Base-by-base conservation (phyloP, 495 filamentous ascomycete genomes). In the Penicillium chermesinum region DNA sequence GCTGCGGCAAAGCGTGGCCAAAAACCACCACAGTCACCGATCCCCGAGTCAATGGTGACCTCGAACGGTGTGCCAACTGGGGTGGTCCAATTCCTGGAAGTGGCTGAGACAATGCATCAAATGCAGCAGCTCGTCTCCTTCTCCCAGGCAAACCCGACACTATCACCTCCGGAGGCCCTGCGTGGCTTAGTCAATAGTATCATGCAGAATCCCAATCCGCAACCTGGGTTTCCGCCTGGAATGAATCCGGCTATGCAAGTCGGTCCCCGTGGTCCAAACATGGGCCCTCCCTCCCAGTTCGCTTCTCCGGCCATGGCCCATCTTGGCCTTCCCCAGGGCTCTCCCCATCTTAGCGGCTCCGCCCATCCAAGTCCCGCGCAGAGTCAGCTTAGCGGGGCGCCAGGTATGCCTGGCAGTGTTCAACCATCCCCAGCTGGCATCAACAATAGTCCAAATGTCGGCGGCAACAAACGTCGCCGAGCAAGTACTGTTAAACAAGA, bases 371-470 rank as follows among this genome's bases (percentile, higher is more conserved):
- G 72, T 48, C 73, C 71, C 16, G 72, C 67, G 13, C 71, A 72
- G 47, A 71, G 62, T 38, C 66, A 73, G 34, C 57, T 73, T 37
- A 55, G 61, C 19, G 66, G 66, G 12, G 69, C 70, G 17, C 67
- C 73, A 7, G 77, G 77, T 20, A 91, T 95, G 82, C 85, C 83
- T 47, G 87, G 82, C 54, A 83, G 87, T 63, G 73, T 76, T 37
- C 78, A 74, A 47, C 75, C 66, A n/a, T 85, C 77, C n/a, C 83
- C 83, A 50, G 81, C 82, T 2, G 91, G 86, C 54, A 85, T 87
- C 6, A 94, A 88, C 60, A 91, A 90, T 2, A 94, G 89, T 44
- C 90, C 90, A 8, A 86, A 84, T 45, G 81, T 84, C 25, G 83
- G 58, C 27, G 57, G 77, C 38, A 86, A 84, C 60, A 91, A 93